These are phyloP conservation scores for Aquilaria agallochum DNA, from an alignment of 441 rosid genomes.

Conservation along the genomic window DNA sequence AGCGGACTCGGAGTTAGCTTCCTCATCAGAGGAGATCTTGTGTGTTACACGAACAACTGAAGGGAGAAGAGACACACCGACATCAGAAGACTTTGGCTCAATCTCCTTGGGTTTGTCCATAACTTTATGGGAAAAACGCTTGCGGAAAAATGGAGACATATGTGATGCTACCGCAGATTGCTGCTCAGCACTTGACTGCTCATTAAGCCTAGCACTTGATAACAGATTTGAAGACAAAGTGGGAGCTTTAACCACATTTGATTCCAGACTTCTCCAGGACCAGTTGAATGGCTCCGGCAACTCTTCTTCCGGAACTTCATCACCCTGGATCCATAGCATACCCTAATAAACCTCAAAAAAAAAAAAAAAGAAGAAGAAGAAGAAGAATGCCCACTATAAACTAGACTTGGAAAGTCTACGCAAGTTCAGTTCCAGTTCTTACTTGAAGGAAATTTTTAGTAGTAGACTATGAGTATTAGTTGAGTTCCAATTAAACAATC, in stretches of 20 bases:
- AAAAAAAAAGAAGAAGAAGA: too few species aligned
- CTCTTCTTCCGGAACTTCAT: slow-evolving; percentile 66
- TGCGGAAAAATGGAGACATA: slow-evolving; percentile 35
- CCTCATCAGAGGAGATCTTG: slow-evolving; percentile 16
- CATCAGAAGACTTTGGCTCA: not conserved
- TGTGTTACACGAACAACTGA: slow-evolving; percentile 16
- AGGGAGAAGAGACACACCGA: slow-evolving; percentile 13
- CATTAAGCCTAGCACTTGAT: slow-evolving; percentile 9
- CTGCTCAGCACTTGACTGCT: slow-evolving; percentile 16
- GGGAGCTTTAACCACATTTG: slow-evolving; percentile 7
- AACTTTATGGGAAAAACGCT: slow-evolving; percentile 36
- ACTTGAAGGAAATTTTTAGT: too few species aligned
- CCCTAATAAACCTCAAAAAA: too few species aligned
- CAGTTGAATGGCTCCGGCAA: slow-evolving; percentile 68
- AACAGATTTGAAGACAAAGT: slow-evolving; percentile 13
- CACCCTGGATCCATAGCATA: slow-evolving; percentile 43
- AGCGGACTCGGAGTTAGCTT: slow-evolving; percentile 14
- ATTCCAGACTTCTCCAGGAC: slow-evolving; percentile 14
- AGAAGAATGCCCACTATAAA: too few species aligned
- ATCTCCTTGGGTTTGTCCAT: slow-evolving; percentile 6
- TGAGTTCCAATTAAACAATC: too few species aligned
- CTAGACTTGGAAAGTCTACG: too few species aligned
- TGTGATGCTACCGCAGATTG: slow-evolving; percentile 41
- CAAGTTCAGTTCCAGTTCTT: too few species aligned
- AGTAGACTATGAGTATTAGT: too few species aligned